These are phyloP conservation scores for Naumovozyma dairenensis DNA, from an alignment of 805 yeast genomes.

Conservation along the genomic window DNA sequence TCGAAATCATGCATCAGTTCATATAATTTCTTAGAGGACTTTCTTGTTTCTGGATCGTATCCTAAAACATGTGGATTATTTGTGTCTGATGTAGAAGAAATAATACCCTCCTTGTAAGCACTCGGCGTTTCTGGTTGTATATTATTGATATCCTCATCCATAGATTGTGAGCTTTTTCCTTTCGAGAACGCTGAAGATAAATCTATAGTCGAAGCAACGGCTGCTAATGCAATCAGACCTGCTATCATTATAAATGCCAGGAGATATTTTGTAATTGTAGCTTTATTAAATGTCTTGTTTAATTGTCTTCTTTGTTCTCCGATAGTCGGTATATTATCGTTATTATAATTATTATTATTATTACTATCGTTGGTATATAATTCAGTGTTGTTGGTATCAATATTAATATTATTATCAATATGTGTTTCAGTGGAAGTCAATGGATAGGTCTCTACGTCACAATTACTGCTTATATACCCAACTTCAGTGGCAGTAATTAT, in stretches of 20 bases:
- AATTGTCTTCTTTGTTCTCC: too few relatives aligned
- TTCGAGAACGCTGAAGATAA: too few relatives aligned
- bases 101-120: slow-evolving; percentile 5
- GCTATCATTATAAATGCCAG: too few relatives aligned
- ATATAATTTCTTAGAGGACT: slow-evolving; percentile 28
- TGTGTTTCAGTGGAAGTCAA: neutral
- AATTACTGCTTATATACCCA: too few relatives aligned
- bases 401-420: neutral
- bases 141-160: too few relatives aligned
- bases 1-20: slow-evolving; percentile 28
- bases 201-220: too few relatives aligned
- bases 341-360: neutral
- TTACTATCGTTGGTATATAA: neutral
- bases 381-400: neutral
- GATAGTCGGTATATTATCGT: too few relatives aligned
- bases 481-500: neutral
- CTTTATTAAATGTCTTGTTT: too few relatives aligned
- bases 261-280: too few relatives aligned
- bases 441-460: neutral
- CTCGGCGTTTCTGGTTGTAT: too few relatives aligned
- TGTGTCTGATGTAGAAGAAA: slow-evolving; percentile 2
- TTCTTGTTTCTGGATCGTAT: slow-evolving; percentile 9
- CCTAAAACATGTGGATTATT: slow-evolving; percentile 3
- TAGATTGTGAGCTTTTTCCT: too few relatives aligned
- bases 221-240: too few relatives aligned